Base-by-base conservation (phyloP, 768 basidiomycete genomes). In the Lepiota brunneoincarnata region DNA sequence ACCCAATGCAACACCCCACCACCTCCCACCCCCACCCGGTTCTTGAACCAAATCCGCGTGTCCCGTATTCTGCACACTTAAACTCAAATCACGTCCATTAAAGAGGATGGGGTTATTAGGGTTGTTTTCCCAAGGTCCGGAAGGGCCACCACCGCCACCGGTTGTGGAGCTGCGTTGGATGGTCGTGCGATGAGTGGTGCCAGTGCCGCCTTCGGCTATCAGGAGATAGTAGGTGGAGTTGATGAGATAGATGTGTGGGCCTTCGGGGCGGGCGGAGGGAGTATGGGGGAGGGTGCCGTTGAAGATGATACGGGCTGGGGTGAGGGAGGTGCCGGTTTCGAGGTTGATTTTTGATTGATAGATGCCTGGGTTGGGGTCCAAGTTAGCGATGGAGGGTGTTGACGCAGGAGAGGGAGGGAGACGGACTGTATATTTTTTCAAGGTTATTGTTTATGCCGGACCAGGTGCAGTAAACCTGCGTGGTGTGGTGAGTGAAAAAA, bases 1-100 rank as follows among this genome's bases (percentile, higher is more conserved):
- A 2, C 71, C 74, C n/a, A 75, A 54, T 0, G 71, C 70, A 15
- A 72, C 72, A 20, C 73, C 72, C 70, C 71, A 75, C 74, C 73
- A 74, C 12, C 56, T 61, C 24, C 72, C 73, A 55, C 71, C 68
- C 1, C 56, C 47, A 0, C 59, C 72, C 58, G 31, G 31, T 10
- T 31, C 31, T 10, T 74, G 56, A 12, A 73, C 65, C 18, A 74
- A 60, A 49, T 74, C 73, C 15, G 72, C 62, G 49, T 74, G 74
- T 4, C 71, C 72, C 0, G 73, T 74, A 51, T 67, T 64, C 46
- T 74, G 73, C 3, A 75, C 72, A n/a, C 67, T 57, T 36, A 68
- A 59, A 12, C 63, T 59, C 17, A 69, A 50, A 51, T 75, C 54
- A 11, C 65, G 69, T 17, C 73, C 73, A 52, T 74, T 75, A 60